Evolutionary conservation across 2,329 filamentous ascomycete species (phyloP).

Genomic region (Colletotrichum phormii): DNA sequence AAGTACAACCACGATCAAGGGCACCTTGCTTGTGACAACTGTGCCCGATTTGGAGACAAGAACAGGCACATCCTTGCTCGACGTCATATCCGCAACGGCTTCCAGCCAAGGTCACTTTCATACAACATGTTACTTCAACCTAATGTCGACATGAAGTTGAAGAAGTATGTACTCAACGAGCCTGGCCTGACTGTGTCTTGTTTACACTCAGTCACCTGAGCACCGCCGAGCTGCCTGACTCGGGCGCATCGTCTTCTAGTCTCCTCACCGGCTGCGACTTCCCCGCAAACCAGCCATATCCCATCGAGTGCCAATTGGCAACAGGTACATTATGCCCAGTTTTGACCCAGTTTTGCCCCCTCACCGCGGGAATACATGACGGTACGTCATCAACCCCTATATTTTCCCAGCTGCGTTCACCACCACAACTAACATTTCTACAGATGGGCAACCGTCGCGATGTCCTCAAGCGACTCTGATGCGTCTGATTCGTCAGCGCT

Average conservation of each 20-base stretch:
- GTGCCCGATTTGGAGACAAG: not conserved
- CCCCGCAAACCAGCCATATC: conserved; percentile 28
- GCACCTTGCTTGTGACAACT: not conserved
- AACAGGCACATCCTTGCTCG: not conserved
- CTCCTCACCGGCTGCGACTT: conserved; percentile 23
- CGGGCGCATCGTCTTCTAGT: not conserved
- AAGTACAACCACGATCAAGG: not conserved
- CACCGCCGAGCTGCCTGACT: not conserved
- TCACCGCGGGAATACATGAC: no score
- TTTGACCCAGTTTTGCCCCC: no score
- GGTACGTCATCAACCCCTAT: no score
- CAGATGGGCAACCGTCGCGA: no score
- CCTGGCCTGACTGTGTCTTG: not conserved
- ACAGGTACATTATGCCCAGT: no score
- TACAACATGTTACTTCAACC: not conserved
- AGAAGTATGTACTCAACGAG: not conserved
- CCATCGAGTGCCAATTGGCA: no score
- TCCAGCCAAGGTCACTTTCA: not conserved
- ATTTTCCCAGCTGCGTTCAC: no score
- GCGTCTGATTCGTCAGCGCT: no score
- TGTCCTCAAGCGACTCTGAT: no score
- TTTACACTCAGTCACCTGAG: not conserved
- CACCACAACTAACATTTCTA: no score
- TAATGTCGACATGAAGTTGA: not conserved
- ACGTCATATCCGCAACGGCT: not conserved